A percentile compares a stretch with the other conserved stretches of the same genome.
phyloP scores from a whole-genome alignment of 306 rosid genomes.

The Lotus japonicus region DNA sequence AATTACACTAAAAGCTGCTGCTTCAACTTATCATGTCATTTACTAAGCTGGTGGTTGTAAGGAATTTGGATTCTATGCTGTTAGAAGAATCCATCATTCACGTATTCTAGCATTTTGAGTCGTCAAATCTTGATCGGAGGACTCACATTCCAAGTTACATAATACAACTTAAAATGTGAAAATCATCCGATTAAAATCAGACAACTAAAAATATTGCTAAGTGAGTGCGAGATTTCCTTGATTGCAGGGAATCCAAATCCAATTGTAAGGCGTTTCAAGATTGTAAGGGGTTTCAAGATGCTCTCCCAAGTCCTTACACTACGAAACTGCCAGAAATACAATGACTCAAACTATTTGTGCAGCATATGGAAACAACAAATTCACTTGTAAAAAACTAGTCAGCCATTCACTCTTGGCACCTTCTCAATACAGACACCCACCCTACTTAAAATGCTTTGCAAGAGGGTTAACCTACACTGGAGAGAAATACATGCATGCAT shows the following conservation, averaged over 20 bases:
- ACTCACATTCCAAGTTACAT: too few relatives aligned
- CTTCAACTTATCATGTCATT: not conserved
- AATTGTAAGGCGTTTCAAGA: not conserved
- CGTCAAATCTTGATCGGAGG: too few relatives aligned
- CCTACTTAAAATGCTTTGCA: not conserved
- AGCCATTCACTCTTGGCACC: not conserved
- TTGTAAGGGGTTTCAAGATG: too few relatives aligned
- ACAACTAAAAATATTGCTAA: too few relatives aligned
- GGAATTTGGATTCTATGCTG: too few relatives aligned
- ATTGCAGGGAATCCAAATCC: too few relatives aligned
- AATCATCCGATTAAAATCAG: too few relatives aligned
- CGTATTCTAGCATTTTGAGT: too few relatives aligned
- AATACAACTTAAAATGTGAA: too few relatives aligned
- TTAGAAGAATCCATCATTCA: too few relatives aligned
- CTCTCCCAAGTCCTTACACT: not conserved
- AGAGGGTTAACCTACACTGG: constrained; percentile 3
- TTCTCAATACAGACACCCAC: not conserved
- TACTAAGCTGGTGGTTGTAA: not conserved
- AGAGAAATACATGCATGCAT: not conserved
- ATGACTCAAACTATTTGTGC: not conserved
- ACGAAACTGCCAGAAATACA: not conserved
- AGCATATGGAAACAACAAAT: not conserved
- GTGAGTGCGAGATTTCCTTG: too few relatives aligned
- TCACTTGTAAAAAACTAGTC: not conserved
- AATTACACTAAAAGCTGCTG: not conserved